phyloP scores from a whole-genome alignment of 2,329 filamentous ascomycete species.

The Neofusicoccum ribis region DNA sequence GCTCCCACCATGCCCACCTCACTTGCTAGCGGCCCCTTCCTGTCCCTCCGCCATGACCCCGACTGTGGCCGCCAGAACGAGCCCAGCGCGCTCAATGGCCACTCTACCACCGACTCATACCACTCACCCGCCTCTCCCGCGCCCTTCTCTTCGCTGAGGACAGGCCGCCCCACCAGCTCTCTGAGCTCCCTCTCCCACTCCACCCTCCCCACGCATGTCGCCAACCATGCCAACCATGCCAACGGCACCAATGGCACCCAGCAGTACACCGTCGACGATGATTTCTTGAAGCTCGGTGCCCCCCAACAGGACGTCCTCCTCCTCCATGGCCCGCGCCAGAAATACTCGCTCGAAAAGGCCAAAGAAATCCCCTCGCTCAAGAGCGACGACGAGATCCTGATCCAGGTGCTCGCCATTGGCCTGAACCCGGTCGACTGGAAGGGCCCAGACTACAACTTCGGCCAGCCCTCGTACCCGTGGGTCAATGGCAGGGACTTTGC shows the following conservation, averaged over 20 bases:
- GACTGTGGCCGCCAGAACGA: neutral
- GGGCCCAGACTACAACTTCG: slow-evolving; percentile 70
- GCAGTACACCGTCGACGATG: slow-evolving; percentile 2
- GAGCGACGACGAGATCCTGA: slow-evolving; percentile 54
- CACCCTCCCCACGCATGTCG: neutral
- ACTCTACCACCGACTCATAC: neutral
- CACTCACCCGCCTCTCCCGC: neutral
- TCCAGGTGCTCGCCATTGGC: slow-evolving; percentile 64
- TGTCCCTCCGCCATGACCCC: slow-evolving; percentile 11
- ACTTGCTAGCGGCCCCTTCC: slow-evolving; percentile 9
- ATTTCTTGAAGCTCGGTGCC: slow-evolving; percentile 24
- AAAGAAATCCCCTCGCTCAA: slow-evolving; percentile 10
- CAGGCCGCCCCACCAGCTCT: neutral
- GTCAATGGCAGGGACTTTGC: slow-evolving; percentile 69
- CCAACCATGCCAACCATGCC: neutral
- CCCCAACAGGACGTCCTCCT: slow-evolving; percentile 13
- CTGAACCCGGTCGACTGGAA: slow-evolving; percentile 79
- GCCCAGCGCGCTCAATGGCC: neutral
- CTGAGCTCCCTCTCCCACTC: neutral
- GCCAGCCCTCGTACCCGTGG: slow-evolving; percentile 66
- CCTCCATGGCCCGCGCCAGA: slow-evolving; percentile 10
- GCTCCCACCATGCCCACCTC: slow-evolving; percentile 10
- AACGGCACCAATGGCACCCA: slow-evolving; percentile 8
- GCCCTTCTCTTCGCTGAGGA: slow-evolving; percentile 5
- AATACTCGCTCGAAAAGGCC: slow-evolving; percentile 3